Evolutionary conservation across 2,329 filamentous ascomycete species (phyloP).

Genomic region (Talaromyces sp.): DNA sequence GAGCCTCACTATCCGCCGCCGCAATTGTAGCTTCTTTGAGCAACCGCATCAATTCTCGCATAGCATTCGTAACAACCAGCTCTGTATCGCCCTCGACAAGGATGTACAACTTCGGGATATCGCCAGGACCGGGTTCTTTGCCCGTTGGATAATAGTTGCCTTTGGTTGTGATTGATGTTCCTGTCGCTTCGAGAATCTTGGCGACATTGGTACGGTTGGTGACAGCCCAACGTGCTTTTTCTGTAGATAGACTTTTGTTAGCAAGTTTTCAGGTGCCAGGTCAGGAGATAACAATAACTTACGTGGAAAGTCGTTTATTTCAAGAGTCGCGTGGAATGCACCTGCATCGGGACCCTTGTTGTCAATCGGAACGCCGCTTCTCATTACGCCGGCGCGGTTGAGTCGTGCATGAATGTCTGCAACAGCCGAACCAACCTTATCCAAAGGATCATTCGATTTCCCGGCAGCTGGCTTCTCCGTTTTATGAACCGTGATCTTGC

Average conservation of each 20-base stretch:
- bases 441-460: slow-evolving; percentile 62
- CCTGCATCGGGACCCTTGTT: slow-evolving; percentile 98
- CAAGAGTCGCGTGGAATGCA: slow-evolving; percentile 91
- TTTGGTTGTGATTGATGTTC: slow-evolving; percentile 95
- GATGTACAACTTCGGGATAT: slow-evolving; percentile 93
- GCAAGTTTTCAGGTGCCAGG: background rate
- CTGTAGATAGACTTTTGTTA: slow-evolving; percentile 31
- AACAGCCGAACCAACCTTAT: slow-evolving; percentile 86
- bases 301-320: slow-evolving; percentile 98
- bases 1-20: slow-evolving; percentile 78
- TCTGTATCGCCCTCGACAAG: slow-evolving; percentile 97
- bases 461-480: slow-evolving; percentile 56
- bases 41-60: slow-evolving; percentile 83
- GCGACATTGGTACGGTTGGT: slow-evolving; percentile 98
- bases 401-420: slow-evolving; percentile 87
- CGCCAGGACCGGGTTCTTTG: slow-evolving; percentile 71
- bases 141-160: slow-evolving; percentile 82
- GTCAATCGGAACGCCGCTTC: slow-evolving; percentile 90
- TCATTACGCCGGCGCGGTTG: slow-evolving; percentile 82
- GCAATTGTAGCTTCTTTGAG: slow-evolving; percentile 87
- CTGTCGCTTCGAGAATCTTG: slow-evolving; percentile 92
- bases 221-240: slow-evolving; percentile 97
- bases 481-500: slow-evolving; percentile 70
- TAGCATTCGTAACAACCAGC: slow-evolving; percentile 81
- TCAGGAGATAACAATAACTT: slow-evolving; percentile 28